Conservation (phyloP, 1,284 basidiomycete species). For the Afroboletus lepidellus region DNA sequence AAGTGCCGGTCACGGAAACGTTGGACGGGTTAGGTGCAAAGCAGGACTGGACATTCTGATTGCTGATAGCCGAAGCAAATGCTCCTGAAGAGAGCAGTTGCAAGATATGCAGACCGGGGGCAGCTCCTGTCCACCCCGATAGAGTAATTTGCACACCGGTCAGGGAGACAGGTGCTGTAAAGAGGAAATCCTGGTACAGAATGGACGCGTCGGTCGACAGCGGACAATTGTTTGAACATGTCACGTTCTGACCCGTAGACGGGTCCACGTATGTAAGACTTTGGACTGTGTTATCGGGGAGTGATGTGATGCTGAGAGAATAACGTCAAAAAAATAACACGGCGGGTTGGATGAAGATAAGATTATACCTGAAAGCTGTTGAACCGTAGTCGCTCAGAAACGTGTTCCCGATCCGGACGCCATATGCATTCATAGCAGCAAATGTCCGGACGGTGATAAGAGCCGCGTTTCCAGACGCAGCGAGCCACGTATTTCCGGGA, state of each 20-base stretch:
- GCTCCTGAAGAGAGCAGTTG: conserved; percentile 91
- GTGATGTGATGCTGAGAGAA: conserved; percentile 66
- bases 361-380: conserved; percentile 74
- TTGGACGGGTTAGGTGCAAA: conserved; percentile 72
- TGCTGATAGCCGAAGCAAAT: conserved; percentile 69
- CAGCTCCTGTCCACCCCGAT: conserved; percentile 71
- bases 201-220: conserved; percentile 72
- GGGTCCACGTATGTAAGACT: conserved; percentile 80
- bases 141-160: conserved; percentile 86
- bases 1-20: conserved; percentile 62
- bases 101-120: conserved; percentile 83
- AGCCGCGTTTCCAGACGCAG: conserved; percentile 65
- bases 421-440: conserved; percentile 68
- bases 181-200: conserved; percentile 88
- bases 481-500: conserved; percentile 82
- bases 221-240: conserved; percentile 72
- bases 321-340: conserved; percentile 3
- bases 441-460: conserved; percentile 78
- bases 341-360: not conserved
- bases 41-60: conserved; percentile 69
- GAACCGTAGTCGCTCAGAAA: conserved; percentile 80
- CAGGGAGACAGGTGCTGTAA: conserved; percentile 58
- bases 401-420: conserved; percentile 89
- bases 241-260: conserved; percentile 64
- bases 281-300: conserved; percentile 85